Evolutionary conservation across 768 basidiomycete species (phyloP).

Genomic region (Kwoniella botswanensis): DNA sequence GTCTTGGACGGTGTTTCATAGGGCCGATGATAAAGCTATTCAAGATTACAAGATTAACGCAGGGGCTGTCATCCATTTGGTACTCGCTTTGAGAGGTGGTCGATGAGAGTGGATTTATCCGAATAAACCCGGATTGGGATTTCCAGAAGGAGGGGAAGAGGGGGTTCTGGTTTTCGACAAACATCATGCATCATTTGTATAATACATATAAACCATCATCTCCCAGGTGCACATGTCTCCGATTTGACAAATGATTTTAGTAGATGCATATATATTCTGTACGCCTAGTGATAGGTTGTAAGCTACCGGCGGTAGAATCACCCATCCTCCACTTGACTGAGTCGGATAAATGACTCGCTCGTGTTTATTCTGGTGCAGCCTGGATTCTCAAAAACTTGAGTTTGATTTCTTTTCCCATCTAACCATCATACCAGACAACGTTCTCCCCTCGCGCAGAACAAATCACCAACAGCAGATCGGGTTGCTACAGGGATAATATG

Average conservation of each 20-base stretch:
- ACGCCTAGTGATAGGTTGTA: background rate
- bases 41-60: constrained; percentile 80
- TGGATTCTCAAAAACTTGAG: no score
- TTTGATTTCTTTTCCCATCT: background rate
- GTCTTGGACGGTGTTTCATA: constrained; percentile 50
- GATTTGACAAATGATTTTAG: background rate
- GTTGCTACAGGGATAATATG: background rate
- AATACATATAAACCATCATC: constrained; percentile 12
- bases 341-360: background rate
- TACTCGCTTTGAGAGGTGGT: constrained; percentile 93
- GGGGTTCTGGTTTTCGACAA: background rate
- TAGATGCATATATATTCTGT: background rate
- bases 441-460: background rate
- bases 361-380: background rate
- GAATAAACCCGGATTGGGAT: background rate
- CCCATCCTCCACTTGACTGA: background rate
- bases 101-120: constrained; percentile 6
- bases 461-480: background rate
- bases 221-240: no score
- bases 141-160: background rate
- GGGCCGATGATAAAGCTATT: constrained; percentile 90
- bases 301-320: background rate
- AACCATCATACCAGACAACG: background rate
- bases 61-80: constrained; percentile 88
- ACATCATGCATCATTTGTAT: constrained; percentile 21